Conservation (phyloP, 2,329 filamentous ascomycete genomes). For the Hypoxylon sp. region DNA sequence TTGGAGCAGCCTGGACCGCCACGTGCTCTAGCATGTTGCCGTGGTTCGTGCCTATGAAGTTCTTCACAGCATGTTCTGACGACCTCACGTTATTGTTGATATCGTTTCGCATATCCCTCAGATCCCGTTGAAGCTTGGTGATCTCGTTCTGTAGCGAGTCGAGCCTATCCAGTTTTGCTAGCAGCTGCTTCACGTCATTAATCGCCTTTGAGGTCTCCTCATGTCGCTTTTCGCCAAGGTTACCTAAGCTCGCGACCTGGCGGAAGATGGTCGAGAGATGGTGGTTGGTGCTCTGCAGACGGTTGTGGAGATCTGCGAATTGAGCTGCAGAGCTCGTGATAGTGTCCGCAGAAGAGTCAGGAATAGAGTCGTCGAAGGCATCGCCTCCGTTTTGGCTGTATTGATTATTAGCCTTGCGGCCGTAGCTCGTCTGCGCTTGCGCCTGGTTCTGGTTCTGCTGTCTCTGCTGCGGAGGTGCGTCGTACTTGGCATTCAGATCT, state of each 20-base stretch:
- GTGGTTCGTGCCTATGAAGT: conserved; percentile 64
- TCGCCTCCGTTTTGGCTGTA: conserved; percentile 48
- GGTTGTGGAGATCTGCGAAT: conserved; percentile 87
- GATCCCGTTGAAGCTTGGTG: conserved; percentile 68
- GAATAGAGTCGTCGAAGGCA: conserved; percentile 57
- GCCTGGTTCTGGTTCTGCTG: conserved; percentile 54
- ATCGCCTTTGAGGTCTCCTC: conserved; percentile 65
- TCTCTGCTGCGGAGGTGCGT: conserved; percentile 50
- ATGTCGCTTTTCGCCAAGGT: conserved; percentile 67
- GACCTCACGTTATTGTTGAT: conserved; percentile 62
- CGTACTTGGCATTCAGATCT: conserved; percentile 52
- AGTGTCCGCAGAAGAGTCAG: conserved; percentile 62
- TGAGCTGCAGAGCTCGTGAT: conserved; percentile 69
- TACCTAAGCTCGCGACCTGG: conserved; percentile 64
- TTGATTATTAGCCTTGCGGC: conserved; percentile 42
- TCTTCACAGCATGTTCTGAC: conserved; percentile 66
- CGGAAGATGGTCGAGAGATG: conserved; percentile 73
- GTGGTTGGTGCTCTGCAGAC: conserved; percentile 79
- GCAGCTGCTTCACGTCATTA: conserved; percentile 59
- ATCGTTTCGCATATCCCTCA: conserved; percentile 69
- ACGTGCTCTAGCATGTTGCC: conserved; percentile 63
- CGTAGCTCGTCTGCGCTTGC: conserved; percentile 47
- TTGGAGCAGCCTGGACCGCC: conserved; percentile 59
- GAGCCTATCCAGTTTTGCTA: conserved; percentile 60
- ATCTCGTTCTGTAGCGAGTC: conserved; percentile 60